Evolutionary conservation across 2,329 filamentous ascomycete genomes (phyloP).

Genomic region (Oidium heveae): DNA sequence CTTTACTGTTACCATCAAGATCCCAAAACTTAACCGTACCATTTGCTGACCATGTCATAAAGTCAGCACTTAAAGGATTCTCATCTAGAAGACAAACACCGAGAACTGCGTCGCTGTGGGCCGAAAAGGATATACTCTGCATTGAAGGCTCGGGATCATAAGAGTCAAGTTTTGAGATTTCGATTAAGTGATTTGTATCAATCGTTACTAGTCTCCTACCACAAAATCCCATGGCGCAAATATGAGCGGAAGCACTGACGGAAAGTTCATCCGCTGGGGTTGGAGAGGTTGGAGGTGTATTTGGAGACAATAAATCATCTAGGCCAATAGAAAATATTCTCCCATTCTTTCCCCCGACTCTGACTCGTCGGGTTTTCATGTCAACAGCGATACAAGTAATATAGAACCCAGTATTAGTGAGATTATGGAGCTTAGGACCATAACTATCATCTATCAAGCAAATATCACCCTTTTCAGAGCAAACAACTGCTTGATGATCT

Average conservation of each 20-base stretch:
- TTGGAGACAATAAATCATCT: conserved; percentile 15
- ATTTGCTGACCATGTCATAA: conserved; percentile 71
- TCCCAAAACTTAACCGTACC: conserved; percentile 71
- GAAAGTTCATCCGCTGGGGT: conserved; percentile 5
- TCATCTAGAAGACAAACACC: conserved; percentile 45
- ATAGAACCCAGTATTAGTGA: conserved; percentile 39
- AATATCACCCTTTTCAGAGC: conserved; percentile 71
- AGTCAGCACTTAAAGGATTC: conserved; percentile 39
- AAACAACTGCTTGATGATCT: conserved; percentile 51
- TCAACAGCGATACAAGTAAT: conserved; percentile 18
- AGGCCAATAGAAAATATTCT: conserved; percentile 25
- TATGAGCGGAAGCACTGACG: conserved; percentile 14
- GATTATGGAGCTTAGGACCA: conserved; percentile 41
- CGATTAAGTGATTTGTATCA: conserved; percentile 50
- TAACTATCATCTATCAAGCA: conserved; percentile 60
- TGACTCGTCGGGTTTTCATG: conserved; percentile 12
- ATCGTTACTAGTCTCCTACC: conserved; percentile 45
- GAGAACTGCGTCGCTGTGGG: conserved; percentile 38
- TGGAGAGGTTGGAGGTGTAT: conserved; percentile 13
- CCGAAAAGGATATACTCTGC: conserved; percentile 29
- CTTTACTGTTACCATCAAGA: conserved; percentile 40
- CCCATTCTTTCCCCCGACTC: conserved; percentile 16
- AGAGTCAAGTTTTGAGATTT: conserved; percentile 21
- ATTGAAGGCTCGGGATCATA: conserved; percentile 14
- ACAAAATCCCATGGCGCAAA: conserved; percentile 45